A percentile compares a stretch with the other conserved stretches of the same genome.
phyloP scores from a whole-genome alignment of 2,329 filamentous ascomycete species.

The Neofusicoccum sp. region DNA sequence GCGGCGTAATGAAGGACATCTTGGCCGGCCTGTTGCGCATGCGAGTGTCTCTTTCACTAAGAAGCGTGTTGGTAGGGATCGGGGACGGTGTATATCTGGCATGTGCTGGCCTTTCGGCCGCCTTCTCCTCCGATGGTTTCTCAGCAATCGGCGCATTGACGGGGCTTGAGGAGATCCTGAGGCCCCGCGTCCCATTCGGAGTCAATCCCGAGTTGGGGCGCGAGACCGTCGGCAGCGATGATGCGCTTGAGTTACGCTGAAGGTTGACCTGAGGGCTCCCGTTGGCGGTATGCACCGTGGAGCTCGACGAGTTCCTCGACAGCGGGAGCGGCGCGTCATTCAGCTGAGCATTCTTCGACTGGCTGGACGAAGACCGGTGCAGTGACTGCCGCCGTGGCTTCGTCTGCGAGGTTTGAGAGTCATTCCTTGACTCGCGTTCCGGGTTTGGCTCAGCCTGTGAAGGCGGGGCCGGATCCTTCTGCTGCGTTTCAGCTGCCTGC shows the following conservation, averaged over 20 bases:
- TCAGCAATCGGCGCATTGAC: slow-evolving; percentile 7
- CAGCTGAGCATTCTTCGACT: slow-evolving; percentile 4
- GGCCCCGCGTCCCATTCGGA: not conserved
- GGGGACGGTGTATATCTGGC: not conserved
- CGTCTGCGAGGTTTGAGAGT: slow-evolving; percentile 17
- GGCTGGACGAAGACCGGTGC: slow-evolving; percentile 26
- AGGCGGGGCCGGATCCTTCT: not conserved
- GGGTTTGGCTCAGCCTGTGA: slow-evolving; percentile 21
- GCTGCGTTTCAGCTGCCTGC: slow-evolving; percentile 50
- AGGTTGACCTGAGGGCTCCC: not conserved
- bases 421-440: slow-evolving; percentile 26
- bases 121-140: not conserved
- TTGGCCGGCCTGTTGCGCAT: slow-evolving; percentile 8
- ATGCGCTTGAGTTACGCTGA: slow-evolving; percentile 3
- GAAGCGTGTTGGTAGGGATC: slow-evolving; percentile 7
- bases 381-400: slow-evolving; percentile 25
- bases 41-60: slow-evolving; percentile 7
- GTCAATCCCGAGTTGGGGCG: not conserved
- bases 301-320: slow-evolving; percentile 5
- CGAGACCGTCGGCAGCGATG: not conserved
- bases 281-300: not conserved
- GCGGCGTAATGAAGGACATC: slow-evolving; percentile 9
- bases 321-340: not conserved
- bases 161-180: slow-evolving; percentile 6
- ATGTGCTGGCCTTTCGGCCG: not conserved